Evolutionary conservation across 371 early-diverging fungal species (phyloP).

Genomic region (Zopfochytrium polystomum): DNA sequence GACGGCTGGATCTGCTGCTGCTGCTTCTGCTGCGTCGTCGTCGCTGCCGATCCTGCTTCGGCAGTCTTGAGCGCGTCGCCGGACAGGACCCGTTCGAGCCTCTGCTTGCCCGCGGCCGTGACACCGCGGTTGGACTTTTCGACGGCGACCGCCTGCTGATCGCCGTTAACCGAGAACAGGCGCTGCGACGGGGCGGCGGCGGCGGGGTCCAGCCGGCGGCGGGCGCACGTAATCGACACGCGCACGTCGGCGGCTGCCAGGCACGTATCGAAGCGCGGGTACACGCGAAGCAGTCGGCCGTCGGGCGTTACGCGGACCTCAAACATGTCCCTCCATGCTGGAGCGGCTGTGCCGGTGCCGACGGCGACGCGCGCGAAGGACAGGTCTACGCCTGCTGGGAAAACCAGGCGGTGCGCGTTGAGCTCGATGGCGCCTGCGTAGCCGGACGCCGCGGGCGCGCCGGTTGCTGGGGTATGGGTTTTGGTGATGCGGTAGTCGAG

Average conservation of each 20-base stretch:
- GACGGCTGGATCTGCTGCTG: too few relatives aligned
- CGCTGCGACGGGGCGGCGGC: not conserved
- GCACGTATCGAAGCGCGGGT: slow-evolving; percentile 18
- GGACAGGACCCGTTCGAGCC: not conserved
- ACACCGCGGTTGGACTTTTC: not conserved
- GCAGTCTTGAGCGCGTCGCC: not conserved
- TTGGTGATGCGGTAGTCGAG: slow-evolving; percentile 6
- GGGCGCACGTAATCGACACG: not conserved
- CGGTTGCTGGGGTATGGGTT: not conserved
- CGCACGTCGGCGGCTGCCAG: slow-evolving; percentile 11
- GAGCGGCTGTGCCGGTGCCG: too few relatives aligned
- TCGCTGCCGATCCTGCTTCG: not conserved
- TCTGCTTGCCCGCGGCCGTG: not conserved
- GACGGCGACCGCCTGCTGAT: slow-evolving; percentile 1
- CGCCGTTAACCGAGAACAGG: not conserved
- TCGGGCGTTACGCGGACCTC: too few relatives aligned
- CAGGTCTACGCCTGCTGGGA: too few relatives aligned
- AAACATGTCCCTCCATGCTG: too few relatives aligned
- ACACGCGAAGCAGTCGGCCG: too few relatives aligned
- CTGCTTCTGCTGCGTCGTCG: not conserved
- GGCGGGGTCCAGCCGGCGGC: not conserved
- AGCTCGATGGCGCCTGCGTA: slow-evolving; percentile 28
- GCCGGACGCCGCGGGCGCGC: not conserved
- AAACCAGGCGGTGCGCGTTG: too few relatives aligned
- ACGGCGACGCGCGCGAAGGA: too few relatives aligned